Conservation (phyloP, 2,329 filamentous ascomycete species). For the Colletotrichum liriopes region DNA sequence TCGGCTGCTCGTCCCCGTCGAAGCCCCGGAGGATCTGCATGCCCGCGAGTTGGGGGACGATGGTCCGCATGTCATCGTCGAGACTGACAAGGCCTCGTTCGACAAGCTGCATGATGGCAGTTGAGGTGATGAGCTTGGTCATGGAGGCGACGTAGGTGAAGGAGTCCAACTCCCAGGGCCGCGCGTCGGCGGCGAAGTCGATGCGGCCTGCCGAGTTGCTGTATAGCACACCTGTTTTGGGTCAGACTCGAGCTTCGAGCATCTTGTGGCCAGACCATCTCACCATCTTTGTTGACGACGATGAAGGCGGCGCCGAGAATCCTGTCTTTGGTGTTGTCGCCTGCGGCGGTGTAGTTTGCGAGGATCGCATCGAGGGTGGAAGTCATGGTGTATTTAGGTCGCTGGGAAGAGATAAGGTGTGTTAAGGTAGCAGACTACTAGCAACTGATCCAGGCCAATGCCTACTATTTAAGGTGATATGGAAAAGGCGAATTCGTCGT, state of each 20-base stretch:
- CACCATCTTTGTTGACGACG: slow-evolving; percentile 53
- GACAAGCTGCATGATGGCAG: slow-evolving; percentile 58
- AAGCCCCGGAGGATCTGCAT: slow-evolving; percentile 58
- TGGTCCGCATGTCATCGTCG: slow-evolving; percentile 54
- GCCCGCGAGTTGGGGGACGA: slow-evolving; percentile 53
- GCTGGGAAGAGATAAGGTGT: not conserved
- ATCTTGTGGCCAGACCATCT: not conserved
- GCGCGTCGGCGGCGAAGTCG: slow-evolving; percentile 49
- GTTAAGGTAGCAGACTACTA: not conserved
- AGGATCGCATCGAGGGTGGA: slow-evolving; percentile 47
- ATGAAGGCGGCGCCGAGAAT: slow-evolving; percentile 56
- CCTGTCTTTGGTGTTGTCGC: slow-evolving; percentile 51
- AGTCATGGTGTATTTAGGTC: not conserved
- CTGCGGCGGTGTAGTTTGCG: slow-evolving; percentile 48
- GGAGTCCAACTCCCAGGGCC: slow-evolving; percentile 51
- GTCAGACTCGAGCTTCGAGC: not conserved
- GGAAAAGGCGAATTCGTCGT: not conserved
- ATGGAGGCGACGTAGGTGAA: slow-evolving; percentile 59
- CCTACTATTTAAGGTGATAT: not conserved
- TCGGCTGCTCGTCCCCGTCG: slow-evolving; percentile 52
- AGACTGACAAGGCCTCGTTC: slow-evolving; percentile 53
- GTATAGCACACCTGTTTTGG: slow-evolving; percentile 52
- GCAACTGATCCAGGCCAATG: not conserved
- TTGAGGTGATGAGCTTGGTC: slow-evolving; percentile 60
- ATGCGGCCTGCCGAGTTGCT: slow-evolving; percentile 55